Evolutionary conservation across 164 flowering plant genomes (phyloP), one percentile per base, ranked within the genome.

Genomic region (Warburgia ugandensis): DNA sequence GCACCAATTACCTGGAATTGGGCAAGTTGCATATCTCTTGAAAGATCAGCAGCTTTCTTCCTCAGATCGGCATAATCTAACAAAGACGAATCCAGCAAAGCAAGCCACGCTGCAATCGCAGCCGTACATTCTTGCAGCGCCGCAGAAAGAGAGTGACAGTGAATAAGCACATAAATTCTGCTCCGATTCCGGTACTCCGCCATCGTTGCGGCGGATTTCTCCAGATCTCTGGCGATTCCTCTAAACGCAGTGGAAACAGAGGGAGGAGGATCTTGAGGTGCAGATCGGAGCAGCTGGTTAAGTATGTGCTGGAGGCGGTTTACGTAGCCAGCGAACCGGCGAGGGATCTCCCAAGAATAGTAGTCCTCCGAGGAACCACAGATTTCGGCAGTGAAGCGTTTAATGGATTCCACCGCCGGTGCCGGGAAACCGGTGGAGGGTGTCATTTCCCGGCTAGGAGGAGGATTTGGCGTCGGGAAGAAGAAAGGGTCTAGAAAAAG

Each of bases 401-500:
- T 36, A 35, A 77, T 64, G 29, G 71, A 60, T 8, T 69, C 74
- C 2, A 60, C 67, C 33, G 62, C 50, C 39, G 54, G 29, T 6
- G 49, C 14, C 4, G 42, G 29, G 19, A 22, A 31, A 16, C 20
- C 45, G 23, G 45, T 23, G 25, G 55, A 17, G 2, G 32, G 10
- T 22, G 55, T 37, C 55, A 51, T 51, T 51, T 51, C 21, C 55
- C 45, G 33, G 45, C 45, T 22, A 25, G 14, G 1, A 12, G 32
- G 30, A 14, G 35, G 55, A 14, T 7, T 1, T 51, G 55, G 55
- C 55, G 27, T 37, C 16, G 2, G 31, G 20, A 22, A 21, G 10
- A 5, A 89, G 75, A 94, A 80, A 60, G 99, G 99, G 0, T 81
- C 75, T 67, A 89, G 96, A 57, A 97, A 71, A 66, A 80, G 89